Evolutionary conservation across 495 filamentous ascomycete genomes (phyloP).

Genomic region (Neurospora tetrasperma): DNA sequence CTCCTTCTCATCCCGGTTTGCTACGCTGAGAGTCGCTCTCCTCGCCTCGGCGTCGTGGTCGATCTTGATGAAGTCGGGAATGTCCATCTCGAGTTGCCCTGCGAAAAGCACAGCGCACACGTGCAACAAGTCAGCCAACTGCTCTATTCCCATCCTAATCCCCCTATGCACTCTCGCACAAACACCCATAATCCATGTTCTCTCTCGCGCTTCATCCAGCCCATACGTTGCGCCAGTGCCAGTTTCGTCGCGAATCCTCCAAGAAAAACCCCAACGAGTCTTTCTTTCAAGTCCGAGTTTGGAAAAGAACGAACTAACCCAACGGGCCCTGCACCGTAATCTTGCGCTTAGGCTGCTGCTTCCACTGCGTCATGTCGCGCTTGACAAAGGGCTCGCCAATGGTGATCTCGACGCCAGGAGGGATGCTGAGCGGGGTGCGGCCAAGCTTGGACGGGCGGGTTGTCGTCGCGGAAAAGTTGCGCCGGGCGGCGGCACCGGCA

Average conservation of each 20-base stretch:
- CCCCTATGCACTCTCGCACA: neutral
- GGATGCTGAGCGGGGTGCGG: conserved; percentile 67
- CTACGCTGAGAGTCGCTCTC: conserved; percentile 55
- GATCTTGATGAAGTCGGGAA: conserved; percentile 64
- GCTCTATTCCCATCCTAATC: neutral
- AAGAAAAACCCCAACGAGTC: too few species aligned
- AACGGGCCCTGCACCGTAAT: conserved; percentile 62
- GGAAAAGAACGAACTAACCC: conserved; percentile 37
- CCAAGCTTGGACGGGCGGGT: conserved; percentile 69
- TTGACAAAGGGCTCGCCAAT: conserved; percentile 47
- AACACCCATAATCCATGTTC: neutral
- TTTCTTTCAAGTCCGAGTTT: too few species aligned
- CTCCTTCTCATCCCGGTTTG: conserved; percentile 50
- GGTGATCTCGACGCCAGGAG: conserved; percentile 67
- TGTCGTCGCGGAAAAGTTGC: conserved; percentile 60
- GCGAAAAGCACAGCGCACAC: conserved; percentile 2
- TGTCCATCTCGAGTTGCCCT: conserved; percentile 60
- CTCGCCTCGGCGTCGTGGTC: conserved; percentile 47
- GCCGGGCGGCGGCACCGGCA: conserved; percentile 1
- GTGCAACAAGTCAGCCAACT: neutral
- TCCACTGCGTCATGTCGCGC: conserved; percentile 42
- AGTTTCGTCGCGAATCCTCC: neutral
- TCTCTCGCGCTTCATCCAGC: neutral
- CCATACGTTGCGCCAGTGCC: neutral
- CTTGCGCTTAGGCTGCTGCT: conserved; percentile 44